A percentile compares a stretch with the other conserved stretches of the same genome.
These are phyloP conservation scores for Schwanniomyces polymorphus DNA, from an alignment of 805 yeast genomes.

Conservation along the genomic window DNA sequence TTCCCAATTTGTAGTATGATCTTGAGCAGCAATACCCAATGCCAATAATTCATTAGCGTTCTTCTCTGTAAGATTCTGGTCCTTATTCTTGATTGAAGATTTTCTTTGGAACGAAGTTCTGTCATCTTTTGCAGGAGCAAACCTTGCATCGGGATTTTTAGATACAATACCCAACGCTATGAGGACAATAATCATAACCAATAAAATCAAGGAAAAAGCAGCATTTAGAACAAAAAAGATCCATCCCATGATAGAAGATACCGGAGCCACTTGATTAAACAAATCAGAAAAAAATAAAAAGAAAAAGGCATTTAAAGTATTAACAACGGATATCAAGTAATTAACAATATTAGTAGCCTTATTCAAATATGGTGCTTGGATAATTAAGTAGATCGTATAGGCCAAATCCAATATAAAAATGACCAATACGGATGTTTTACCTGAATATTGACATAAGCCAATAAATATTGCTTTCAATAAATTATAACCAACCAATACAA, in stretches of 20 bases:
- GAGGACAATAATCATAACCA: constrained; percentile 68
- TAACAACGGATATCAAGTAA: constrained; percentile 70
- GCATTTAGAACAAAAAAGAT: constrained; percentile 87
- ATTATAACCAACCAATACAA: constrained; percentile 58
- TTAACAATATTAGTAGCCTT: constrained; percentile 77
- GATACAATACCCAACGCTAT: constrained; percentile 63
- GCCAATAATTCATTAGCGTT: constrained; percentile 59
- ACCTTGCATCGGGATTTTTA: constrained; percentile 86
- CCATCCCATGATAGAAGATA: constrained; percentile 87
- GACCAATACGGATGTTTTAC: constrained; percentile 78
- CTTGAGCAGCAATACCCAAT: constrained; percentile 79
- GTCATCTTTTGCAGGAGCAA: constrained; percentile 87
- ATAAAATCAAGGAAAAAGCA: constrained; percentile 74
- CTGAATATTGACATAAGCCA: constrained; percentile 76
- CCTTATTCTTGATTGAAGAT: constrained; percentile 27
- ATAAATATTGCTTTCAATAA: constrained; percentile 71
- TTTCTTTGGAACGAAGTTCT: constrained; percentile 81
- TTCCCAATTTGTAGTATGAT: constrained; percentile 77
- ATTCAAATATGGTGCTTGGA: constrained; percentile 74
- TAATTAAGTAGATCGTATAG: constrained; percentile 64
- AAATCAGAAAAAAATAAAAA: constrained; percentile 84
- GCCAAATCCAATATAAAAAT: constrained; percentile 74
- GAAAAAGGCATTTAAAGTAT: constrained; percentile 75
- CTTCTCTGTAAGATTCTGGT: constrained; percentile 8
- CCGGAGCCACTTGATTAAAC: constrained; percentile 78